A percentile compares a stretch with the other conserved stretches of the same genome.
Conservation (phyloP, 1,284 basidiomycete genomes). For the Trichosporon coremiiforme region DNA sequence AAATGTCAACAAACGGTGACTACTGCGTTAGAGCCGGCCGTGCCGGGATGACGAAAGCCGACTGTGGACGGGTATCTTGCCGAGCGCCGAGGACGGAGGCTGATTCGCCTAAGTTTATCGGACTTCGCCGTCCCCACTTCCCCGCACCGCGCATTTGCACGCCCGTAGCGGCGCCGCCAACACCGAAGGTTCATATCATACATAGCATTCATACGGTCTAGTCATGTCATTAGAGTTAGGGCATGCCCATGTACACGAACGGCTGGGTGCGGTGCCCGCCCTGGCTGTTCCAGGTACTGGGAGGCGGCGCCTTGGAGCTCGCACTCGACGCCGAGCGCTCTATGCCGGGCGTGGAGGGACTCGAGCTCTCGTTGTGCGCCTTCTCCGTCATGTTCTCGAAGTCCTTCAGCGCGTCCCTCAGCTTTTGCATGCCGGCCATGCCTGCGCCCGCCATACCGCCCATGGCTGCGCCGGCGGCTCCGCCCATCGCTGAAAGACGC, state of each 20-base stretch:
- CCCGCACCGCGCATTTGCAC: too few species aligned
- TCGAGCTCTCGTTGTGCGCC: constrained; percentile 18
- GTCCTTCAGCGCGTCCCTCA: constrained; percentile 54
- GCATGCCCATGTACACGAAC: constrained; percentile 7
- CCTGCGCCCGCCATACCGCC: constrained; percentile 27
- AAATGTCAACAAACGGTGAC: neutral
- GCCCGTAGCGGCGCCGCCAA: neutral
- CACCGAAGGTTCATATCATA: neutral
- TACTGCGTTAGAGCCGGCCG: neutral
- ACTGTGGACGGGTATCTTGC: neutral
- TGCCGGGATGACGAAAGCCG: neutral
- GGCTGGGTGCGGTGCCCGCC: constrained; percentile 1
- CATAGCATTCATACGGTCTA: neutral
- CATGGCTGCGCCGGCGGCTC: constrained; percentile 53
- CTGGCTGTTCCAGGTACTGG: neutral
- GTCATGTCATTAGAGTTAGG: constrained; percentile 7
- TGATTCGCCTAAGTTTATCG: constrained; percentile 10
- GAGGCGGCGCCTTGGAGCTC: constrained; percentile 1
- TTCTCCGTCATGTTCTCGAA: constrained; percentile 41
- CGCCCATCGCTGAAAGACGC: constrained; percentile 44
- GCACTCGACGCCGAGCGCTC: neutral
- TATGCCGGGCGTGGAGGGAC: constrained; percentile 1
- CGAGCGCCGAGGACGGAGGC: neutral
- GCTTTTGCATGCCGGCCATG: constrained; percentile 47
- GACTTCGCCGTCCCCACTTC: neutral